Percentiles rank a stretch among this genome's conserved stretches.
These are phyloP conservation scores for Paraleonurus japonicus DNA, from an alignment of 257 asterid genomes.

Conservation along the genomic window DNA sequence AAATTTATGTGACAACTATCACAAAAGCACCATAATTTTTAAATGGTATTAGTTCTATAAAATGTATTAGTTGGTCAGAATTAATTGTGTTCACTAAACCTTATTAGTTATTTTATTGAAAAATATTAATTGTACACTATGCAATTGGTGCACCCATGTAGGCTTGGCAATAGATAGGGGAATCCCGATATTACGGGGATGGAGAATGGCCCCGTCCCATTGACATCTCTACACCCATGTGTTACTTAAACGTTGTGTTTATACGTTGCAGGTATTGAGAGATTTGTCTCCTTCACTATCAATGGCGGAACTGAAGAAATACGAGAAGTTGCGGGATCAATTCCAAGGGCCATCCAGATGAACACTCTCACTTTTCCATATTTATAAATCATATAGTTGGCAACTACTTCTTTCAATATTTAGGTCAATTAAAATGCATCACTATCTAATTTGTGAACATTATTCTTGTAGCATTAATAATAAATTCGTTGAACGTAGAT, in stretches of 20 bases:
- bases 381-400: not conserved
- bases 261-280: slow-evolving; percentile 59
- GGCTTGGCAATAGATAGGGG: too few species aligned
- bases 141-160: too few species aligned
- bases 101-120: too few species aligned
- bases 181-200: too few species aligned
- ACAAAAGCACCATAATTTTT: too few species aligned
- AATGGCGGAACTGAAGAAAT: slow-evolving; percentile 80
- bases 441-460: not conserved
- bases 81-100: too few species aligned
- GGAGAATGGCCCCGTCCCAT: too few species aligned
- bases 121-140: too few species aligned
- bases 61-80: too few species aligned
- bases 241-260: slow-evolving; percentile 10
- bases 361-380: slow-evolving; percentile 11
- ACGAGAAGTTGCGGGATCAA: slow-evolving; percentile 74
- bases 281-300: slow-evolving; percentile 93
- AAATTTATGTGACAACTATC: too few species aligned
- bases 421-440: not conserved
- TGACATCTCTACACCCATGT: too few species aligned
- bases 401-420: not conserved
- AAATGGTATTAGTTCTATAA: too few species aligned
- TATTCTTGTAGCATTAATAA: not conserved
- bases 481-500: not conserved
- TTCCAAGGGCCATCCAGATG: slow-evolving; percentile 77